Evolutionary conservation across 768 basidiomycete species (phyloP), one percentile per base, ranked within the genome.

Genomic region (Dioszegia aurantiaca): DNA sequence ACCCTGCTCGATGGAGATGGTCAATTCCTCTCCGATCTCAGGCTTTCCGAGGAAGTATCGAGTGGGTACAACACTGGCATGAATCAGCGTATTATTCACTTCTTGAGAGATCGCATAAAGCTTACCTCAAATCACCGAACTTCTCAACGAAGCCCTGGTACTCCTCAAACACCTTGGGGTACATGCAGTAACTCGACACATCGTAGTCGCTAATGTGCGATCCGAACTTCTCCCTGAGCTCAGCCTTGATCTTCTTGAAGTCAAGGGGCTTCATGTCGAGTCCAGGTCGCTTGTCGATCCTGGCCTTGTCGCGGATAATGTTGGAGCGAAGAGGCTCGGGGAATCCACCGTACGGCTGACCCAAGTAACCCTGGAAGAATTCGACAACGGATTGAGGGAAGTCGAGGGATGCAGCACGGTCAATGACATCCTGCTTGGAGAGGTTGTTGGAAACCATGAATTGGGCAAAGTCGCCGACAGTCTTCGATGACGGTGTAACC

Each of bases 311-410:
- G 70, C 95, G 86, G 75, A 98, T 99, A 73, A 99, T 83, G 64
- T 86, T 83, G 63, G 86, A 83, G 63, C 95, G 90, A 62, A 99
- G 80, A 39, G 94, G 92, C 77, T 99, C 95, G 57, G 95, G 95
- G 88, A 98, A 98, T 46, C 95, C 94, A 74, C 92, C 95, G 73
- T 90, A 87, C 55, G 95, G 95, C 74, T 97, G 91, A 30, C 95
- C 94, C 62, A 99, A 88, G 79, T 92, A 94, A 17, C 95, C 95
- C 76, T 97, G 93, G 90, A 97, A 97, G 83, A 95, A 99, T 72
- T 98, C 94, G 55, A 79, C 73, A 45, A 80, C 78, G 16, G 70
- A 73, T 10, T 90, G 92, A 9, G 95, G 95, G 86, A 99, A 97
- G 78, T 99, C 95, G 59, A 99, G 85, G 58, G 84, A 83, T 41